Conservation (phyloP, 164 flowering plant genomes). For the Magnolia sinica region DNA sequence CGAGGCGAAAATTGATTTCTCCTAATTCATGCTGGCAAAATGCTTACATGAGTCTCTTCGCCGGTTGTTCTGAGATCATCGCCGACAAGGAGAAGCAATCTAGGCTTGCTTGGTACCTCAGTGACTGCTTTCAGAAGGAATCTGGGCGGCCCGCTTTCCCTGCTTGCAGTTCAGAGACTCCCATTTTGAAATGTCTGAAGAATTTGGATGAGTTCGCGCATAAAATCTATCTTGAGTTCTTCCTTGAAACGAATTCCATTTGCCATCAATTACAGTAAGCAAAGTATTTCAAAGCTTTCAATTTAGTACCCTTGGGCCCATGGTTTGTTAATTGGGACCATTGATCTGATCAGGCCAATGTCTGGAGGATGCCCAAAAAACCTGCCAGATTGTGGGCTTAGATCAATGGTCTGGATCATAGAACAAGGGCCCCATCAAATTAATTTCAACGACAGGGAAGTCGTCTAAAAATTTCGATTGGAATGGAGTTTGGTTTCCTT, state of each 20-base stretch:
- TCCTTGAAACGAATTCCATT: constrained; percentile 70
- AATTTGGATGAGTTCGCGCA: constrained; percentile 43
- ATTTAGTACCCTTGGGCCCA: not conserved
- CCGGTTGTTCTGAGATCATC: constrained; percentile 59
- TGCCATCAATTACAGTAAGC: constrained; percentile 82
- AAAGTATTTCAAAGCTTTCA: not conserved
- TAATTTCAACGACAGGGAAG: too few relatives aligned
- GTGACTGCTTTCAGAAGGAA: constrained; percentile 74
- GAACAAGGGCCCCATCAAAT: too few relatives aligned
- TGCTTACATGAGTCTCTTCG: constrained; percentile 59
- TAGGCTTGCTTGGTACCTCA: constrained; percentile 75
- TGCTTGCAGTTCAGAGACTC: constrained; percentile 37
- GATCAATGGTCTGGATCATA: too few relatives aligned
- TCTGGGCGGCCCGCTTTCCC: constrained; percentile 66
- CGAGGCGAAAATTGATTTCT: constrained; percentile 33
- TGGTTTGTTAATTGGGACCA: not conserved
- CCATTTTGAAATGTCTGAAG: constrained; percentile 54
- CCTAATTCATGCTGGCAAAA: constrained; percentile 65
- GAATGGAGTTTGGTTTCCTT: not conserved
- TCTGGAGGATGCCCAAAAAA: not conserved
- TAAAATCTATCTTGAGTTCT: constrained; percentile 55
- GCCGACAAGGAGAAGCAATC: constrained; percentile 53
- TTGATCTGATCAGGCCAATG: not conserved
- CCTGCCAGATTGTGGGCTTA: too few relatives aligned
- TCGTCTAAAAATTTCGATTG: not conserved